Percentiles rank a stretch among this genome's conserved stretches.
Conservation (phyloP, 1,284 basidiomycete species). For the Malassezia arunalokei region DNA sequence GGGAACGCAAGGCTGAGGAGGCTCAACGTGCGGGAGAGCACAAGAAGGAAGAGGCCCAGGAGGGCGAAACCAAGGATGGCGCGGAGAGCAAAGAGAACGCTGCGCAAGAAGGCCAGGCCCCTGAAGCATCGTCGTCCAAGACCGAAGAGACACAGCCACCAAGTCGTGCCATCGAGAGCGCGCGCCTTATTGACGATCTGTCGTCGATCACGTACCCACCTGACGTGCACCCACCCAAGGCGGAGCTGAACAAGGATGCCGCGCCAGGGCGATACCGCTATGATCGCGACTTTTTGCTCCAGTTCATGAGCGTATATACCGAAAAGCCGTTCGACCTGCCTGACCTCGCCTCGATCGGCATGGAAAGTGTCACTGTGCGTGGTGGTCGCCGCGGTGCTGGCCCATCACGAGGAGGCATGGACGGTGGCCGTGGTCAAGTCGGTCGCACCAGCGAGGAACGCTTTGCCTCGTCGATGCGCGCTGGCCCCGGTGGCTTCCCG, state of each 20-base stretch:
- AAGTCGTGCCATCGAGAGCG: constrained; percentile 7
- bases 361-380: constrained; percentile 40
- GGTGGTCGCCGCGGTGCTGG: constrained; percentile 28
- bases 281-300: constrained; percentile 90
- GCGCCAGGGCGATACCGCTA: constrained; percentile 85
- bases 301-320: constrained; percentile 90
- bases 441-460: constrained; percentile 45
- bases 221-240: constrained; percentile 66
- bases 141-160: constrained; percentile 1
- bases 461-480: constrained; percentile 32
- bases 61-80: constrained; percentile 4
- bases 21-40: constrained; percentile 16
- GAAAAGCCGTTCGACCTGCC: constrained; percentile 86
- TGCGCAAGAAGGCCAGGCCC: not conserved
- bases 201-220: constrained; percentile 68
- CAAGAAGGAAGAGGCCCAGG: constrained; percentile 5
- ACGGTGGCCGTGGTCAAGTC: constrained; percentile 20
- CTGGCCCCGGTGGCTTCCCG: constrained; percentile 33
- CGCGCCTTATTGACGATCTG: constrained; percentile 68
- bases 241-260: constrained; percentile 72
- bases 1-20: constrained; percentile 4
- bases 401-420: constrained; percentile 14
- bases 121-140: constrained; percentile 10
- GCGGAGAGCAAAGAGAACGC: constrained; percentile 10
- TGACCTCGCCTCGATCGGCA: constrained; percentile 77